Base-by-base conservation (phyloP, 2,329 filamentous ascomycete species). In the Cucurbitaria berberidis region DNA sequence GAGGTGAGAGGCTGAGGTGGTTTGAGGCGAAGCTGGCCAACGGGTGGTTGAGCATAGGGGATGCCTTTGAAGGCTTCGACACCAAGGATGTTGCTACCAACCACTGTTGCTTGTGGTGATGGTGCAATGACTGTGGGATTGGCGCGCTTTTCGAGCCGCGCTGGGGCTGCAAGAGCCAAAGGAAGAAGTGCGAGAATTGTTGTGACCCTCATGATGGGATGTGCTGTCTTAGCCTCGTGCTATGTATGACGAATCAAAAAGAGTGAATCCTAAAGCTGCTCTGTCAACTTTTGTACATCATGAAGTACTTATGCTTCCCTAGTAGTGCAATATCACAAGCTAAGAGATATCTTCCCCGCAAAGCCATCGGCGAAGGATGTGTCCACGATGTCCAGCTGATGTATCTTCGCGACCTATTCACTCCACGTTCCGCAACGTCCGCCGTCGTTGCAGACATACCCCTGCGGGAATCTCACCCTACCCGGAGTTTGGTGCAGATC, bases 11-110 rank as follows among this genome's bases (percentile, higher is more conserved):
- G 78, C 66, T 86, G 81, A 0, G 90, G 90, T 6, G 88, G 87
- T 67, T 83, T 87, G 29, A 95, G 81, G 15, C 90, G 86, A 21
- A 91, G 77, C 3, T 79, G 70, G 0, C 87, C 89, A 0, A 83
- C 80, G 0, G 90, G 90, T 1, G 89, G 82, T 56, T 90, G 79
- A 2, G 89, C 89, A 66, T 86, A 95, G 3, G 89, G 90, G 50
- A 95, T 90, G 19, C 87, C 89, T 49, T 83, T 85, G 77, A 90
- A 93, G 22, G 80, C 84, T 51, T 93, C 89, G 18, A 91, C 80
- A 22, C 75, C 73, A 2, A 70, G 64, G 2, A 72, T 67, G 53
- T 61, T 74, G 50, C 68, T 71, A 32, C 85, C 86, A 36, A 82
- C 69, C 29, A 89, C 75, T 4, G 82, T 87, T 32, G 84, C 86